Evolutionary conservation across 805 yeast genomes (phyloP), one percentile per base, ranked within the genome.

Genomic region (Brettanomyces anomalus): DNA sequence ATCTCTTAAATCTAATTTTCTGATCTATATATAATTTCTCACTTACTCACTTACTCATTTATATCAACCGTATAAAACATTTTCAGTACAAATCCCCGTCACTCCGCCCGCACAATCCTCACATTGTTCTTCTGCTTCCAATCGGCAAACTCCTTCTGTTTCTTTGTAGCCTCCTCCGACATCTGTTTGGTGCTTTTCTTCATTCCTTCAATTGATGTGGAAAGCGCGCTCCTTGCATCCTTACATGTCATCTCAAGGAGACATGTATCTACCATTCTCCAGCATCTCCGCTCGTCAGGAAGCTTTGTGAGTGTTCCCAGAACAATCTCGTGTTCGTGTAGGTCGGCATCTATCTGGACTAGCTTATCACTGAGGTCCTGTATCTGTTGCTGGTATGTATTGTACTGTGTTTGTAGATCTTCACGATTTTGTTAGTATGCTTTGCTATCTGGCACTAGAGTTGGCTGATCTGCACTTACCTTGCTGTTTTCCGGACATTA

Each of bases 251-350:
- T 81, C 56, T 88, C 94, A 15, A 89, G 84, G 28, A 90, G 70
- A 3, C 89, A 95, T 8, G 96, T 94, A 20, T 96, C 97, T 28
- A 90, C 75, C 96, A 93, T 87, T 54, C 95, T 78, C 65, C 79
- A 88, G 56, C 97, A 87, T 57, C 81, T 79, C 47, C 98, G 76
- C 37, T 72, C 77, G 2, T 52, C 48, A 19, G 79, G 78, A 8
- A 77, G 66, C 1, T 63, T 66, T 36, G 61, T 49, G 26, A 84
- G 61, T 2, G 90, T 80, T 17, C 70, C 73, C 13, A 81, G 53
- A 1, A 84, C 93, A 15, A 81, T 64, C 32, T 66, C 67, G 48
- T 66, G 69, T 40, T 66, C 71, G 35, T 62, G 64, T 34, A 69
- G 63, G 46, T 76, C 81, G 33, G 66, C 64, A 39, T 72, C 70